Evolutionary conservation across 2,329 filamentous ascomycete species (phyloP), one percentile per base, ranked within the genome.

Genomic region (Pyricularia grisea): DNA sequence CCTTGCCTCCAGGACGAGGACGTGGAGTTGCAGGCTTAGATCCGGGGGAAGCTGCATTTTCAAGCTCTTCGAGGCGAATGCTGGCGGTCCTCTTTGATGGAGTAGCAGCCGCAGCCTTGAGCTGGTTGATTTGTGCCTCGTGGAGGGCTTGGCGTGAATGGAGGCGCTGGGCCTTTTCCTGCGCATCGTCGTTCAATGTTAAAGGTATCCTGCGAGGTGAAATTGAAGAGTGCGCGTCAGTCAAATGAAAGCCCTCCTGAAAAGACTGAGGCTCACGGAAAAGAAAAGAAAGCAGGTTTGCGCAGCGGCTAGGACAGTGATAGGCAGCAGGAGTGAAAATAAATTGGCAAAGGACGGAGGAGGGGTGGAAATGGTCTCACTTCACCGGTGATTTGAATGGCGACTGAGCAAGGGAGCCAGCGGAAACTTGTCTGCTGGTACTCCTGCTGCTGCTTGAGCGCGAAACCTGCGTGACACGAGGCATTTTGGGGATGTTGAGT

Each of bases 91-190:
- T 87, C 73, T 85, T 84, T 30, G 92, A 92, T 6, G 90, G 91
- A 63, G 84, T 85, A 25, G 82, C 81, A 6, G 88, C 90, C 65
- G 92, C 92, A 12, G 91, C 90, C 78, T 93, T 93, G 74, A 98
- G 90, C 77, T 97, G 90, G 80, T 95, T 95, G 84, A 96, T 92
- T 78, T 97, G 94, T 74, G 90, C 90, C 78, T 97, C 92, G 78
- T 97, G 91, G 33, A 92, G 87, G 42, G 92, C 93, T 81, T 96
- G 92, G 75, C 95, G 90, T 71, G 92, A 93, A 76, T 95, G 91
- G 75, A 94, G 84, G 67, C 95, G 91, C 74, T 90, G 90, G 66
- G 93, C 94, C 79, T 96, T 97, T 81, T 99, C 95, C 74, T 90
- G 88, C 71, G 88, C 90, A 84, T 99, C 95, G 82, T 99, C 95